Percentiles rank a stretch among this genome's conserved stretches.
Evolutionary conservation across 768 basidiomycete species (phyloP).

Genomic region (Lentinula guzmanii): DNA sequence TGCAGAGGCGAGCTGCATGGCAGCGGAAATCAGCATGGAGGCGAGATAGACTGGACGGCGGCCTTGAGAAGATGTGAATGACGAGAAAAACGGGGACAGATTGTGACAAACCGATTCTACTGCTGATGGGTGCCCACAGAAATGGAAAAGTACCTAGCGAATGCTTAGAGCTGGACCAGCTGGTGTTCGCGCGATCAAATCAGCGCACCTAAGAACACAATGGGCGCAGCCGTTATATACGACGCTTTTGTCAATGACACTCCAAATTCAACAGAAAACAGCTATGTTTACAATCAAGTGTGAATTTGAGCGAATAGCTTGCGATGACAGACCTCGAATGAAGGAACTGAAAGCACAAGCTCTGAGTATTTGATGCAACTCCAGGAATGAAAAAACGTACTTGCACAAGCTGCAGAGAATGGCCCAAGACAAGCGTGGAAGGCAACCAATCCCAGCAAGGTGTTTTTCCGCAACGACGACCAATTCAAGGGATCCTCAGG

Average conservation of each 20-base stretch:
- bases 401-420: not conserved
- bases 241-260: not conserved
- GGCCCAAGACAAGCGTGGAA: conserved; percentile 1
- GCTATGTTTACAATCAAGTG: not conserved
- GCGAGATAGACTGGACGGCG: not conserved
- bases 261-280: not conserved
- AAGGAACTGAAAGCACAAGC: not conserved
- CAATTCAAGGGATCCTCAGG: conserved; percentile 1
- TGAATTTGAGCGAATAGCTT: not conserved
- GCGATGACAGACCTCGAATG: conserved; percentile 1
- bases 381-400: not conserved
- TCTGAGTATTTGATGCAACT: not conserved
- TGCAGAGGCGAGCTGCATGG: conserved; percentile 1
- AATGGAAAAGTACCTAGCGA: not conserved
- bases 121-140: conserved; percentile 1
- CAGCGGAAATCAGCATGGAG: not conserved
- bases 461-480: not conserved
- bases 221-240: not conserved
- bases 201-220: not conserved
- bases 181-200: no score
- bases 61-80: not conserved
- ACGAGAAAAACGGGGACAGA: not conserved
- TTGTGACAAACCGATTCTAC: not conserved
- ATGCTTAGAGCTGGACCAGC: no score
- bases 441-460: not conserved